These are phyloP conservation scores for Moesziomyces sp. DNA, from an alignment of 1,284 basidiomycete species.

Conservation along the genomic window DNA sequence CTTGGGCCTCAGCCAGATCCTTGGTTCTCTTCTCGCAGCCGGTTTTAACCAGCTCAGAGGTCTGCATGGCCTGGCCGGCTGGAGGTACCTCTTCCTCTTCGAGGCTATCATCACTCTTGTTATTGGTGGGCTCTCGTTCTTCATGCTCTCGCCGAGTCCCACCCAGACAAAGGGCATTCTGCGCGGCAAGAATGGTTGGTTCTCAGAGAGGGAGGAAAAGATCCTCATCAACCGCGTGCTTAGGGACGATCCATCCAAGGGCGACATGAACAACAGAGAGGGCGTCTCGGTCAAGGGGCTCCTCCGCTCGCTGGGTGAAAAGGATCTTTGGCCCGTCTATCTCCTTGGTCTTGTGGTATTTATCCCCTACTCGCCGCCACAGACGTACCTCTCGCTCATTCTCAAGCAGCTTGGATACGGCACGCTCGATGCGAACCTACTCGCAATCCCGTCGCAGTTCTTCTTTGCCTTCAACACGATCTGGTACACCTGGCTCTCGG, in stretches of 20 bases:
- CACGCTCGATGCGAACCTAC: constrained; percentile 50
- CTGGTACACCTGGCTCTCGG: constrained; percentile 28
- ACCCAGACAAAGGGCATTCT: constrained; percentile 35
- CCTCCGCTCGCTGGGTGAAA: constrained; percentile 72
- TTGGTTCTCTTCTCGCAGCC: constrained; percentile 44
- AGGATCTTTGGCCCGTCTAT: constrained; percentile 79
- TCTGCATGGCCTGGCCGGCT: constrained; percentile 41
- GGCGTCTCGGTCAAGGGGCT: constrained; percentile 63
- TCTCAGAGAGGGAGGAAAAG: constrained; percentile 71
- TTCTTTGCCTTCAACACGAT: constrained; percentile 48
- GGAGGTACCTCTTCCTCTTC: constrained; percentile 47
- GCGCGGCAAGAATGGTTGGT: constrained; percentile 72
- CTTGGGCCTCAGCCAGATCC: constrained; percentile 34
- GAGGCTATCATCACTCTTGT: constrained; percentile 37
- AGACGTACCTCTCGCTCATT: constrained; percentile 37
- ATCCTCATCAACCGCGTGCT: constrained; percentile 75
- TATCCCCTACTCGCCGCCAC: constrained; percentile 27
- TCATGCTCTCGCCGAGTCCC: constrained; percentile 34
- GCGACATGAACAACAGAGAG: constrained; percentile 80
- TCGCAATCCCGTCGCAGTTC: constrained; percentile 49
- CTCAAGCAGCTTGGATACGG: constrained; percentile 50
- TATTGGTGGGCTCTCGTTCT: constrained; percentile 31
- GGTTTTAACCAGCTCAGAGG: constrained; percentile 47
- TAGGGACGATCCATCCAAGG: constrained; percentile 77
- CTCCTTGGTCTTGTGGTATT: constrained; percentile 69